Percentiles rank a stretch among this genome's conserved stretches.
These are phyloP conservation scores for Chalciporus sphaerocephalus DNA, from an alignment of 768 basidiomycete genomes.

Conservation along the genomic window DNA sequence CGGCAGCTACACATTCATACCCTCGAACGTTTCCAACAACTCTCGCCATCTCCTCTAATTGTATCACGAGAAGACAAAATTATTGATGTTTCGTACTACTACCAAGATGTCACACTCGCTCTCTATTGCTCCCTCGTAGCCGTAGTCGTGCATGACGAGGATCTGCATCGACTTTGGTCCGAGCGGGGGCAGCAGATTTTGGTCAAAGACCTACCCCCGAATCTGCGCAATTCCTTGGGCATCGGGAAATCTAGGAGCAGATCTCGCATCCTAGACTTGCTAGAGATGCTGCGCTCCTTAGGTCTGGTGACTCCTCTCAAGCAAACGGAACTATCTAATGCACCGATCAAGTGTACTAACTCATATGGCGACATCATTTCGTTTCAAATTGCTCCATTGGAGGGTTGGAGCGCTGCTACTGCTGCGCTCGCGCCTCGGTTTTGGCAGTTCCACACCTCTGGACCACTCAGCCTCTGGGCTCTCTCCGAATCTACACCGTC, in stretches of 20 bases:
- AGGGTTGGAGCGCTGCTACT: conserved; percentile 43
- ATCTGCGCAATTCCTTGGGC: conserved; percentile 49
- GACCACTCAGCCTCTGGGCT: conserved; percentile 60
- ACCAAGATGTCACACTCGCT: conserved; percentile 59
- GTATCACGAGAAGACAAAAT: conserved; percentile 54
- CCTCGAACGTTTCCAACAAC: conserved; percentile 44
- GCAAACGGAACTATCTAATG: conserved; percentile 36
- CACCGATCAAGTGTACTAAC: conserved; percentile 44
- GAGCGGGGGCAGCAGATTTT: conserved; percentile 45
- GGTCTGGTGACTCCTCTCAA: conserved; percentile 58
- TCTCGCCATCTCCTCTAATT: conserved; percentile 38
- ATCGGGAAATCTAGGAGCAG: conserved; percentile 57
- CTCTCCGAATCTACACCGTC: conserved; percentile 46
- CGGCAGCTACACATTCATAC: conserved; percentile 59
- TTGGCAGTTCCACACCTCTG: conserved; percentile 56
- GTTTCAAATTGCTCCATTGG: conserved; percentile 42
- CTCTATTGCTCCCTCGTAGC: conserved; percentile 64
- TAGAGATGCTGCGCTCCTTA: conserved; percentile 56
- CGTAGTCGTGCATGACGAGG: conserved; percentile 50
- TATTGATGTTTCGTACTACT: conserved; percentile 56
- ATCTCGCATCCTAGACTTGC: conserved; percentile 54
- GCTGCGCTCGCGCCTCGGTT: conserved; percentile 51
- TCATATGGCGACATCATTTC: conserved; percentile 41
- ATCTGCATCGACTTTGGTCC: conserved; percentile 50
- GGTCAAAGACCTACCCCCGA: conserved; percentile 50